A percentile compares a stretch with the other conserved stretches of the same genome.
Conservation (phyloP, 1,139 yeast genomes). For the Geotrichum fermentans region DNA sequence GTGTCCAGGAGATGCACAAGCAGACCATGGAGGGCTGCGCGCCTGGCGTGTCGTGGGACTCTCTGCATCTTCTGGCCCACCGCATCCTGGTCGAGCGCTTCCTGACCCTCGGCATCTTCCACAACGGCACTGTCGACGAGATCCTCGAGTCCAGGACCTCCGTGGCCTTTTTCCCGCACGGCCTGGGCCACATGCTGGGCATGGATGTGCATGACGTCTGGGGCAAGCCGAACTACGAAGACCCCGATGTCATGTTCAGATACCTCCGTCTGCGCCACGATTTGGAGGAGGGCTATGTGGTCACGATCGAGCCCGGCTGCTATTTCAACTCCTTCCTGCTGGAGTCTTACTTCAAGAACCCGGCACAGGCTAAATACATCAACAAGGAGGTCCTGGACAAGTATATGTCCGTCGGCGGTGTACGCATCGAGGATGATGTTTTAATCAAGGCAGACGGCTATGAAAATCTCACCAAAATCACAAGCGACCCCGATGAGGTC, state of each 20-base stretch:
- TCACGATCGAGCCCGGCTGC: constrained; percentile 93
- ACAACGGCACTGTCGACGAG: constrained; percentile 58
- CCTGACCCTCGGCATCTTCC: constrained; percentile 70
- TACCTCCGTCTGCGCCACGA: constrained; percentile 77
- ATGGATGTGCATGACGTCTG: constrained; percentile 96
- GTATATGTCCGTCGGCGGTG: constrained; percentile 90
- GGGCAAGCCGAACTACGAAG: constrained; percentile 79
- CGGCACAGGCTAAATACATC: constrained; percentile 56
- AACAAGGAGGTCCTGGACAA: constrained; percentile 61
- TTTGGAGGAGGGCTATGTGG: constrained; percentile 71
- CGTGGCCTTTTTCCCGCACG: constrained; percentile 87
- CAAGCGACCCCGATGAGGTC: constrained; percentile 80
- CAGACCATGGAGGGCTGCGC: constrained; percentile 62
- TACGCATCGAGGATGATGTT: constrained; percentile 91
- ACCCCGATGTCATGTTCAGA: constrained; percentile 66
- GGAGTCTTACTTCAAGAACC: constrained; percentile 57
- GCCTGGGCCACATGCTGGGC: constrained; percentile 88
- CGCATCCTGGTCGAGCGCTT: constrained; percentile 67
- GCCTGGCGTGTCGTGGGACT: constrained; percentile 87
- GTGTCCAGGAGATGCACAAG: constrained; percentile 80
- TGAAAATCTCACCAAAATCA: constrained; percentile 75
- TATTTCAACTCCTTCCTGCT: constrained; percentile 83
- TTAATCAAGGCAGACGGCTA: constrained; percentile 69
- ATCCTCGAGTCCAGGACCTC: constrained; percentile 66
- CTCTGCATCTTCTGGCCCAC: constrained; percentile 75